phyloP scores from a whole-genome alignment of 192 early-diverging fungal genomes.

The Mortierella antarctica region DNA sequence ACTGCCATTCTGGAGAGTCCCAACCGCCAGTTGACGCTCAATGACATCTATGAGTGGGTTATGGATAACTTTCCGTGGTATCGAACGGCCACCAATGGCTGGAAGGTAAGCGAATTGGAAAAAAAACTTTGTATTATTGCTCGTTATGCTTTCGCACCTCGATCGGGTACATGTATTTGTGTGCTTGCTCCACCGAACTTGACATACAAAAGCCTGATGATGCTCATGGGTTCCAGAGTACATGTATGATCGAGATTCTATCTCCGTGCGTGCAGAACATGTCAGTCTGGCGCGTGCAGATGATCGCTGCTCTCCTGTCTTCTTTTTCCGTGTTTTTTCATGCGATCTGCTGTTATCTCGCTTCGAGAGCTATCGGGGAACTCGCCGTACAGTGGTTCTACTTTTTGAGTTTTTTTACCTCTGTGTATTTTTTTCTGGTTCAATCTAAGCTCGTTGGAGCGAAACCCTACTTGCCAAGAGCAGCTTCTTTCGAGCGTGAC shows the following conservation, averaged over 20 bases:
- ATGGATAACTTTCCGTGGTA: constrained; percentile 84
- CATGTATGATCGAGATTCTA: too few species aligned
- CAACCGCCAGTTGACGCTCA: constrained; percentile 80
- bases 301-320: not conserved
- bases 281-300: too few species aligned
- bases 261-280: too few species aligned
- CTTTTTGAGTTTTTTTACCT: not conserved
- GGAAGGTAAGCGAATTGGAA: constrained; percentile 59
- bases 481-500: constrained; percentile 29
- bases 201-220: too few species aligned
- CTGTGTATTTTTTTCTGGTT: constrained; percentile 11
- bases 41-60: constrained; percentile 90
- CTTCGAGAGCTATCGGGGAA: too few species aligned
- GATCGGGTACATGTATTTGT: too few species aligned
- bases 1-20: constrained; percentile 79
- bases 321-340: constrained; percentile 4
- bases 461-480: constrained; percentile 38
- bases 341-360: not conserved
- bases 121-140: constrained; percentile 8
- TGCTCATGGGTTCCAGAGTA: too few species aligned
- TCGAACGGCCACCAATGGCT: constrained; percentile 75
- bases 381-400: too few species aligned
- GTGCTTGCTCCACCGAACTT: too few species aligned
- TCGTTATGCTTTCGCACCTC: not conserved
- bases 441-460: constrained; percentile 14